Evolutionary conservation across 2,329 filamentous ascomycete genomes (phyloP), one percentile per base, ranked within the genome.

Genomic region (Aspergillus alliaceus): DNA sequence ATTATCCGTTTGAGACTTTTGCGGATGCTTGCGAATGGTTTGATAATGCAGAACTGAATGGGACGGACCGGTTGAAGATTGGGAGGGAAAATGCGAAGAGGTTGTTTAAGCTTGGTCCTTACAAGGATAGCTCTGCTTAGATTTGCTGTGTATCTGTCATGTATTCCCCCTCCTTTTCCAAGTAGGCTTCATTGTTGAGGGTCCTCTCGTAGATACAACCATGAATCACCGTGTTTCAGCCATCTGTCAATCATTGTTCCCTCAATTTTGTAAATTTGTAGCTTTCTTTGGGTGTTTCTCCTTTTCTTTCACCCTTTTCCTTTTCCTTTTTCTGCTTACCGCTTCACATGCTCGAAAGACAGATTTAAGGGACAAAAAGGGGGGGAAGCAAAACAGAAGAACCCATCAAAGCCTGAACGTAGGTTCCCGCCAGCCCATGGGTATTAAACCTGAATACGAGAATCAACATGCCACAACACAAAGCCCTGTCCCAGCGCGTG

Each of bases 21-120:
- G 65, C 63, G 51, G 75, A 78, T 70, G 75, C 63, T 2, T 80
- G 77, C 63, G 73, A 66, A 3, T 79, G 77, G 76, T 77, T 75
- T 63, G 78, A 79, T 64, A 60, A 64, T 12, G 66, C 69, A 12
- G 74, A 77, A 63, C 66, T 77, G 65, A 74, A 73, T 25, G 66
- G 69, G 7, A 64, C 62, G 1, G 75, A 73, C 59, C 67, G 69
- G 39, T 62, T 68, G 60, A 77, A 77, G 66, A 79, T 80, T 66
- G 78, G 77, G 4, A 67, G 76, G 58, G 77, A 79, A 54, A 80
- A 80, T 66, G 77, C 78, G 42, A 79, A 77, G 72, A 72, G 62
- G 52, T 51, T 80, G 54, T 78, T 80, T 34, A 66, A 75, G 59
- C 51, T 75, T 53, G 67, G 65, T 31, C 32, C 56, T 27, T 74